These are phyloP conservation scores for Gonapodya prolifera DNA, from an alignment of 192 early-diverging fungal genomes.

Conservation along the genomic window DNA sequence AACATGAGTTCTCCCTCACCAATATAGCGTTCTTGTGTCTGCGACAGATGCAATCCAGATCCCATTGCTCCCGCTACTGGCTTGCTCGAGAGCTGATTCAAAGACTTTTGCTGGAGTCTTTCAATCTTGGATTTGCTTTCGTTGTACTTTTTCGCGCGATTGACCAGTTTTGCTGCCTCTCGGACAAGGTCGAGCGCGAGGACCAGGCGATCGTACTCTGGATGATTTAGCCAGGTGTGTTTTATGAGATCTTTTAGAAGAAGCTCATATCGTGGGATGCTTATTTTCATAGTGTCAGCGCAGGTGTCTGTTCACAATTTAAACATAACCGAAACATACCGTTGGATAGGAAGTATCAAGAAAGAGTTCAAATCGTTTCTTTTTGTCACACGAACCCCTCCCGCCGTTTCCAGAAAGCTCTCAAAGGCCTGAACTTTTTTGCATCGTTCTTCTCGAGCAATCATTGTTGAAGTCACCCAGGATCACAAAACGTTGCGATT, in stretches of 20 bases:
- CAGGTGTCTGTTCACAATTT: no score
- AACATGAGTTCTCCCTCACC: not conserved
- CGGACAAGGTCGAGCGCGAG: not conserved
- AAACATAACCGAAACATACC: slow-evolving; percentile 1
- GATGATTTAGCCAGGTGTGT: not conserved
- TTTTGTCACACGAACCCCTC: not conserved
- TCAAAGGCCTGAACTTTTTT: not conserved
- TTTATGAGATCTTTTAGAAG: not conserved
- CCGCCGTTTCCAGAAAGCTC: not conserved
- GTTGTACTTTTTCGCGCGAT: slow-evolving; percentile 9
- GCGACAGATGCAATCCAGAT: not conserved
- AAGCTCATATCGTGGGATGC: slow-evolving; percentile 6
- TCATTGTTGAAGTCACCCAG: not conserved
- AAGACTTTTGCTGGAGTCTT: not conserved
- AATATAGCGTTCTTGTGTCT: not conserved
- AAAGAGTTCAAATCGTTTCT: slow-evolving; percentile 5
- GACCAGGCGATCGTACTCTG: not conserved
- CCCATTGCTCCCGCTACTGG: not conserved
- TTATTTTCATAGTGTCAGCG: not conserved
- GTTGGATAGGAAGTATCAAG: slow-evolving; percentile 3
- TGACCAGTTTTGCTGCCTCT: slow-evolving; percentile 3
- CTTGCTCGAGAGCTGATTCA: not conserved
- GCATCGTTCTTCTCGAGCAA: not conserved
- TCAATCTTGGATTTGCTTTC: slow-evolving; percentile 2
- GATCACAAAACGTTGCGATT: not conserved